Conservation (phyloP, 495 filamentous ascomycete species). For the Daldinia bambusicola region DNA sequence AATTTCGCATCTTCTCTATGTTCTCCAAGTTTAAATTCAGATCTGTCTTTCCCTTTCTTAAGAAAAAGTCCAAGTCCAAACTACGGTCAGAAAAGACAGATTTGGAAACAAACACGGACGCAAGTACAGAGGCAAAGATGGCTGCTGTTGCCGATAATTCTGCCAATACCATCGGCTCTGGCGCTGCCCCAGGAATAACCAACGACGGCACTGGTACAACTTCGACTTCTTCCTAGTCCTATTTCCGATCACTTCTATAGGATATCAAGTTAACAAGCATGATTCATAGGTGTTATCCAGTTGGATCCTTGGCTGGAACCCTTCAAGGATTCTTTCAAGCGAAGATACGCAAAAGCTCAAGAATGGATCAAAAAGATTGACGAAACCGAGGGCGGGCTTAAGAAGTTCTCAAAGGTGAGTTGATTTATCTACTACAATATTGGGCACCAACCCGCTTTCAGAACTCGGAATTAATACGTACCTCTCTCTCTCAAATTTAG, state of each 20-base stretch:
- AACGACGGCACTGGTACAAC: slow-evolving; percentile 60
- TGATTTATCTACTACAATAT: neutral
- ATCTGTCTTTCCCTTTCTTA: slow-evolving; percentile 10
- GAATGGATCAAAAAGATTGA: slow-evolving; percentile 87
- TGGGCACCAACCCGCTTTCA: neutral
- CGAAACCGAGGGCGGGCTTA: slow-evolving; percentile 85
- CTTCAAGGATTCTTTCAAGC: slow-evolving; percentile 79
- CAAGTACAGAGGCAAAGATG: slow-evolving; percentile 44
- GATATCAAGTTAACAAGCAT: slow-evolving; percentile 32
- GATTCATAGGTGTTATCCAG: slow-evolving; percentile 75
- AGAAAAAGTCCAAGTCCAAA: slow-evolving; percentile 7
- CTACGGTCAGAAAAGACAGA: neutral
- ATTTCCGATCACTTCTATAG: neutral
- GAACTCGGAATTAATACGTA: slow-evolving; percentile 18
- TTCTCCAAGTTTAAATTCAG: slow-evolving; percentile 10
- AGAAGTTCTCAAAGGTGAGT: slow-evolving; percentile 87
- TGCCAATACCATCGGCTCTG: slow-evolving; percentile 52
- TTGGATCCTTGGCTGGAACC: slow-evolving; percentile 92
- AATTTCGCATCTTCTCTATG: slow-evolving; percentile 8
- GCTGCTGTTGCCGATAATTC: slow-evolving; percentile 51
- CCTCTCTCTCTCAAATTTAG: slow-evolving; percentile 52
- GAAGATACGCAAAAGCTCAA: slow-evolving; percentile 82
- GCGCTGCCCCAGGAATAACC: slow-evolving; percentile 51
- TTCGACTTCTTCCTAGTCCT: slow-evolving; percentile 4
- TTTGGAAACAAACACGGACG: too few relatives aligned